Evolutionary conservation across 1,139 yeast genomes (phyloP).

Genomic region (Kodamaea derodonti): DNA sequence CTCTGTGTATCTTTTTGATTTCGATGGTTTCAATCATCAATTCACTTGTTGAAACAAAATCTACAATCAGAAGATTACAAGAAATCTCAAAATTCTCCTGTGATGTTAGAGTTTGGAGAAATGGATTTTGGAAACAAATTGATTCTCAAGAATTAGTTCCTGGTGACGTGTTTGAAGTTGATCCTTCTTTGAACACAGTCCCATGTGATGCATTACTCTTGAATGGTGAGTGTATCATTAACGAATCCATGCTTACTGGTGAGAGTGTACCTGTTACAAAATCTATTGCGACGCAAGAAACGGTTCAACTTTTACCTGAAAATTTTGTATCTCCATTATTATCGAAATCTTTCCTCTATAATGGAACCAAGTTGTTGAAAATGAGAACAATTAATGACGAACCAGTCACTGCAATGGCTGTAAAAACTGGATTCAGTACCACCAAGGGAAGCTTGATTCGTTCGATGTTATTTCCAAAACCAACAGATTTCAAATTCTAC

Average conservation of each 20-base stretch:
- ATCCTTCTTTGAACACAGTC: slow-evolving; percentile 65
- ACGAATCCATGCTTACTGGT: slow-evolving; percentile 95
- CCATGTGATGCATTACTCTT: slow-evolving; percentile 89
- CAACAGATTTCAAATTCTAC: slow-evolving; percentile 89
- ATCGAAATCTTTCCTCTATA: slow-evolving; percentile 73
- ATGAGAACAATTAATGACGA: slow-evolving; percentile 64
- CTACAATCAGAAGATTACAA: slow-evolving; percentile 67
- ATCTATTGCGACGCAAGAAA: slow-evolving; percentile 58
- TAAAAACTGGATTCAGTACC: slow-evolving; percentile 89
- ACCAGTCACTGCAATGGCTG: slow-evolving; percentile 83
- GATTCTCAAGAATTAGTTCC: slow-evolving; percentile 85
- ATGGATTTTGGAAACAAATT: slow-evolving; percentile 87
- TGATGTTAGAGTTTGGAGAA: slow-evolving; percentile 86
- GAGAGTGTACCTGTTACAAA: slow-evolving; percentile 97
- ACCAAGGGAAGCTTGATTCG: slow-evolving; percentile 94
- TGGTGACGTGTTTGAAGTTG: slow-evolving; percentile 92
- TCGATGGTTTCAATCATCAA: slow-evolving; percentile 76
- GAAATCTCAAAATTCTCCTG: slow-evolving; percentile 71
- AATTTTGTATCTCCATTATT: slow-evolving; percentile 64
- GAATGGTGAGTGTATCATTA: slow-evolving; percentile 90
- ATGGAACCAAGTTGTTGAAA: slow-evolving; percentile 85
- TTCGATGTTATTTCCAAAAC: slow-evolving; percentile 95
- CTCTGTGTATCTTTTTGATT: slow-evolving; percentile 83
- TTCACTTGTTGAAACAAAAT: slow-evolving; percentile 78
- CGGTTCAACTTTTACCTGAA: slow-evolving; percentile 50